Percentiles rank a stretch among this genome's conserved stretches.
Conservation (phyloP, 345 rosid genomes). For the Melaleuca alternifolia region DNA sequence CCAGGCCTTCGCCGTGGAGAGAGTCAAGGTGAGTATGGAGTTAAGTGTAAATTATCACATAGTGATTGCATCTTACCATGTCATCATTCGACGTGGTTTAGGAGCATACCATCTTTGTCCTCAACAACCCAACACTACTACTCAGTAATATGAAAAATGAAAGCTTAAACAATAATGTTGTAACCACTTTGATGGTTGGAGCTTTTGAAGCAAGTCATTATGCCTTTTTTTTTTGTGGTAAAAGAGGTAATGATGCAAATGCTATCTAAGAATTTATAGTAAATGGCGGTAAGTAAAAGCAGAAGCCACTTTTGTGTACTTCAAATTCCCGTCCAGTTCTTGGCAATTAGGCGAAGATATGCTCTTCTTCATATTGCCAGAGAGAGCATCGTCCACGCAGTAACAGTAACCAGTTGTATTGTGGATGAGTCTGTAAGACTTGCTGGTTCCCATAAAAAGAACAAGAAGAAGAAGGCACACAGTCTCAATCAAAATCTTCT, state of each 20-base stretch:
- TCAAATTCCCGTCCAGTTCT: neutral
- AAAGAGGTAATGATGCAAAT: neutral
- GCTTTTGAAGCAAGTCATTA: neutral
- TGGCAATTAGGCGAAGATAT: neutral
- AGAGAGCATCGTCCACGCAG: neutral
- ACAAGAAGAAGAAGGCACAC: neutral
- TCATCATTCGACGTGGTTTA: neutral
- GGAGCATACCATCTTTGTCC: neutral
- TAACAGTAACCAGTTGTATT: neutral
- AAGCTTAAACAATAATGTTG: neutral
- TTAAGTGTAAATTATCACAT: neutral
- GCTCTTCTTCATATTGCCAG: neutral
- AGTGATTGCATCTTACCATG: neutral
- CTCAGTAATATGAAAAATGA: neutral
- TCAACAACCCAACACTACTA: neutral
- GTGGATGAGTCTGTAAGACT: neutral
- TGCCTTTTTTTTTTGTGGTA: neutral
- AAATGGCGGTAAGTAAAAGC: neutral
- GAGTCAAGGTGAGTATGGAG: slow-evolving; percentile 43
- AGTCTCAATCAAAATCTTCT: neutral
- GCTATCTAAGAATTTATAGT: neutral
- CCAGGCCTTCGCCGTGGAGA: slow-evolving; percentile 57
- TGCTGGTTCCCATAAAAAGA: neutral
- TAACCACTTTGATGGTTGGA: neutral
- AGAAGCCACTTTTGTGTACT: neutral